These are phyloP conservation scores for Dactylellina haptotyla DNA, from an alignment of 2,329 filamentous ascomycete genomes.

Conservation along the genomic window DNA sequence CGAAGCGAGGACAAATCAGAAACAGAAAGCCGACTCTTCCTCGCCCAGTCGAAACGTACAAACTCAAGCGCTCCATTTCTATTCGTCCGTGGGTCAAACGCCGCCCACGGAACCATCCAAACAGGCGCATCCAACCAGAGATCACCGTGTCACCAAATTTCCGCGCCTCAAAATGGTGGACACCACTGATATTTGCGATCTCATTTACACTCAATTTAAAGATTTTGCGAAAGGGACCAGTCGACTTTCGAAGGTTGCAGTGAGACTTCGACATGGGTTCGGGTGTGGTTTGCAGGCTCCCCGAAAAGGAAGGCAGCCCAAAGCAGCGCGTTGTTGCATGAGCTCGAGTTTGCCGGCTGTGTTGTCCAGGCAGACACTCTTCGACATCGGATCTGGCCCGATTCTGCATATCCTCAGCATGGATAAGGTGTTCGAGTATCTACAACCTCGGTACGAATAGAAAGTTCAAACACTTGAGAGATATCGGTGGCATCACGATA, in stretches of 20 bases:
- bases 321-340: not conserved
- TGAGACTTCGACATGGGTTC: not conserved
- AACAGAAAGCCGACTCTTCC: not conserved
- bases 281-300: not conserved
- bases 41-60: not conserved
- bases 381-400: not conserved
- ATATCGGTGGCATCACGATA: too few species aligned
- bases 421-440: not conserved
- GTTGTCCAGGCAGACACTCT: constrained; percentile 4
- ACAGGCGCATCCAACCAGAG: too few species aligned
- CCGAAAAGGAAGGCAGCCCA: not conserved
- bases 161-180: too few species aligned
- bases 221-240: not conserved
- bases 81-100: too few species aligned
- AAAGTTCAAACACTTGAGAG: too few species aligned
- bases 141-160: too few species aligned
- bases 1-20: constrained; percentile 10
- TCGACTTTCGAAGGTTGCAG: not conserved
- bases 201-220: too few species aligned
- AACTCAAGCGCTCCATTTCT: too few species aligned
- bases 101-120: too few species aligned
- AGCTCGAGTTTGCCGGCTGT: too few species aligned
- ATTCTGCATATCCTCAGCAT: not conserved
- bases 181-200: too few species aligned
- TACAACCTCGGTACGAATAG: too few species aligned